A percentile compares a stretch with the other conserved stretches of the same genome.
These are phyloP conservation scores for Saccharomycopsis capsularis DNA, from an alignment of 805 yeast species.

Conservation along the genomic window DNA sequence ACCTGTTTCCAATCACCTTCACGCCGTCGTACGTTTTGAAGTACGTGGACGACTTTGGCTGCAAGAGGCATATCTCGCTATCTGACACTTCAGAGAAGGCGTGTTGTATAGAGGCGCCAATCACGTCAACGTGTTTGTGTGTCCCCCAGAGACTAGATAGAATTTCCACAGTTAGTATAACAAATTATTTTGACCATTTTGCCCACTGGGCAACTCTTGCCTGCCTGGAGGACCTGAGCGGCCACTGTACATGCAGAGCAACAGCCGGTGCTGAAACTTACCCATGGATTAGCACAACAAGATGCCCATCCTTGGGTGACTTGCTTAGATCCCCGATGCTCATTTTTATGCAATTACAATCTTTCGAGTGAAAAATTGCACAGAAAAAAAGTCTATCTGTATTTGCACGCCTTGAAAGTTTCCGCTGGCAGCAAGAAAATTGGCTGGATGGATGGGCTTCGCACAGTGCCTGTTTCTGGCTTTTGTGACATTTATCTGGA, in stretches of 20 bases:
- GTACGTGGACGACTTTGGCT: conserved; percentile 57
- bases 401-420: no score
- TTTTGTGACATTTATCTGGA: no score
- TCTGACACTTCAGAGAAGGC: conserved; percentile 33
- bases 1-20: conserved; percentile 60
- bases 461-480: no score
- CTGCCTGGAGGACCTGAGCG: conserved; percentile 6
- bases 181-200: no score
- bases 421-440: no score
- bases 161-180: no score
- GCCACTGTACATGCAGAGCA: background rate
- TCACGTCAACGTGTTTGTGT: conserved; percentile 46
- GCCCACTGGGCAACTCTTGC: background rate
- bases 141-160: conserved; percentile 54
- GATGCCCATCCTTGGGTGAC: conserved; percentile 35
- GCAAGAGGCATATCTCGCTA: conserved; percentile 37
- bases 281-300: conserved; percentile 75
- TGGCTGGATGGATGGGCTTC: no score
- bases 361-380: no score
- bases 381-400: no score
- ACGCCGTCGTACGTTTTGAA: conserved; percentile 83
- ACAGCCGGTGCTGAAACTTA: no score
- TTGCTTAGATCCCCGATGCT: background rate
- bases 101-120: conserved; percentile 37
- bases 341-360: background rate